Evolutionary conservation across 1,139 yeast species (phyloP).

Genomic region (Magnusiomyces paraingens): DNA sequence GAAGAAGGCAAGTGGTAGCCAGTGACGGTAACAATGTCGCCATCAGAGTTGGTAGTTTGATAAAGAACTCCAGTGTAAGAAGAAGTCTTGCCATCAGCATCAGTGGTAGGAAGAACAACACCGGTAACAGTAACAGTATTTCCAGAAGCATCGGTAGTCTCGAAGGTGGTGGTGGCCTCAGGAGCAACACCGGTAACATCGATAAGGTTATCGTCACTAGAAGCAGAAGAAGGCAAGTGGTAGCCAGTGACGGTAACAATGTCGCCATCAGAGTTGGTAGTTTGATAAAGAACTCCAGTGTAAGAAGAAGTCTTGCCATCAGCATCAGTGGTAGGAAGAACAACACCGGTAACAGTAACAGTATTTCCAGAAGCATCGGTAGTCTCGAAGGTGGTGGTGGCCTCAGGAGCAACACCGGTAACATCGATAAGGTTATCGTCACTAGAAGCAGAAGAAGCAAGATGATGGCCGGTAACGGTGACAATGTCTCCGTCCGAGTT

Average conservation of each 20-base stretch:
- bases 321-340: neutral
- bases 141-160: neutral
- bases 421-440: neutral
- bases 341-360: too few relatives aligned
- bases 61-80: neutral
- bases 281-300: neutral
- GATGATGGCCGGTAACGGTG: conserved; percentile 1
- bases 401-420: neutral
- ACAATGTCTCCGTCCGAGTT: neutral
- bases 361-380: neutral
- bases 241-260: neutral
- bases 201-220: neutral
- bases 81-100: neutral
- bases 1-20: neutral
- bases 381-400: neutral
- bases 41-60: neutral
- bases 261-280: neutral
- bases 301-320: neutral
- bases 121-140: neutral
- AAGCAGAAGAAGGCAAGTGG: neutral
- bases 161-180: neutral
- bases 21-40: neutral
- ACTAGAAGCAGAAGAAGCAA: neutral
- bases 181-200: conserved; percentile 3
- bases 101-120: conserved; percentile 1